These are phyloP conservation scores for Corymbia calophylla DNA, from an alignment of 441 rosid species.

Conservation along the genomic window DNA sequence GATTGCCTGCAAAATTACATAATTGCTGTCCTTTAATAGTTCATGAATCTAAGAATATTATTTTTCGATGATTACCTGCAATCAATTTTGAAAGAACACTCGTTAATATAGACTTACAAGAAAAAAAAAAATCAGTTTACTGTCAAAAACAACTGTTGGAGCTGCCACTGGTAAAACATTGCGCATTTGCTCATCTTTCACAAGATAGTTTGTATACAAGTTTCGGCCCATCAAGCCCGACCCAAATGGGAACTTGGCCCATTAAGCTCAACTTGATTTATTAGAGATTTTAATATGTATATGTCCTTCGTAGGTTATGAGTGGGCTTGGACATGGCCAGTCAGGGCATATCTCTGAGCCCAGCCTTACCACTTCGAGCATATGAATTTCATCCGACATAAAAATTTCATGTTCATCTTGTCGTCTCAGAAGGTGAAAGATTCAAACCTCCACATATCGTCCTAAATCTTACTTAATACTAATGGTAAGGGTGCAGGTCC, in stretches of 20 bases:
- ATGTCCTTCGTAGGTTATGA: no score
- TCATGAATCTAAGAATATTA: not conserved
- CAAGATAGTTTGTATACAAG: not conserved
- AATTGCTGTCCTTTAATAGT: not conserved
- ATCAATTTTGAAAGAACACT: not conserved
- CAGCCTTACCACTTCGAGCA: not conserved
- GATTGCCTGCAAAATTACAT: not conserved
- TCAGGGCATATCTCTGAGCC: not conserved
- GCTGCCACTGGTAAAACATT: not conserved
- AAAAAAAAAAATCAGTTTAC: not conserved
- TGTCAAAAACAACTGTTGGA: not conserved
- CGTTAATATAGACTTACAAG: not conserved
- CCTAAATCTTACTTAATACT: not conserved
- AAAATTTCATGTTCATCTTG: not conserved
- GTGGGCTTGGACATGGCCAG: not conserved
- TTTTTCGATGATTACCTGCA: not conserved
- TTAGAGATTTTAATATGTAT: not conserved
- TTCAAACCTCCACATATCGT: not conserved
- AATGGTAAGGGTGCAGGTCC: not conserved
- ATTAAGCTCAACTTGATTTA: not conserved
- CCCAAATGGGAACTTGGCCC: not conserved
- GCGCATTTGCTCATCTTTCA: not conserved
- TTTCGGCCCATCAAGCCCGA: not conserved
- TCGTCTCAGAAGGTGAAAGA: not conserved
- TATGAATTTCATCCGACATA: not conserved